These are phyloP conservation scores for Arbutus unedo DNA, from an alignment of 148 eudicot genomes.

Conservation along the genomic window DNA sequence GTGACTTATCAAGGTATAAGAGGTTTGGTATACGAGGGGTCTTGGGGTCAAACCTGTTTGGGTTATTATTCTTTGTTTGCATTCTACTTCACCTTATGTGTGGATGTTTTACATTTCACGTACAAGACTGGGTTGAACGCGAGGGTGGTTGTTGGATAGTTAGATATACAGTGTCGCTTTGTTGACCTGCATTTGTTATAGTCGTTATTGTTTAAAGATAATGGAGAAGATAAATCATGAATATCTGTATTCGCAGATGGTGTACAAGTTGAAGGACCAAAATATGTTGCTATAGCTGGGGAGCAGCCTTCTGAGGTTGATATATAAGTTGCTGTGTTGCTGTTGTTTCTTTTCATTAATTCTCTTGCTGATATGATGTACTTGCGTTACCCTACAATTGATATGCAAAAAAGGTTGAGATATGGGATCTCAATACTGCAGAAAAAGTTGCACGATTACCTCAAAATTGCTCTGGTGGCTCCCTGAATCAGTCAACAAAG, in stretches of 20 bases:
- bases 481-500: slow-evolving; percentile 31
- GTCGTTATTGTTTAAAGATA: not conserved
- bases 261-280: slow-evolving; percentile 38
- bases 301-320: slow-evolving; percentile 69
- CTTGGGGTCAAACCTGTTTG: not conserved
- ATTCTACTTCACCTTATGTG: not conserved
- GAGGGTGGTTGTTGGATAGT: too few relatives aligned
- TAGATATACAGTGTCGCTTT: not conserved
- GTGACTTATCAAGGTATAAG: not conserved
- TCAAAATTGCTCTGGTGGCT: slow-evolving; percentile 32
- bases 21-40: not conserved
- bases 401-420: slow-evolving; percentile 68
- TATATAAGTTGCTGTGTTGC: not conserved
- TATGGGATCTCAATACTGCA: slow-evolving; percentile 86
- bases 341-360: not conserved
- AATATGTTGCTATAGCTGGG: slow-evolving; percentile 71
- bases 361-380: slow-evolving; percentile 19
- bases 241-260: slow-evolving; percentile 29
- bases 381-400: slow-evolving; percentile 15
- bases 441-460: slow-evolving; percentile 50
- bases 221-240: not conserved
- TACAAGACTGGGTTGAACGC: too few relatives aligned
- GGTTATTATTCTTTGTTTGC: not conserved
- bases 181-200: not conserved
- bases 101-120: too few relatives aligned